These are phyloP conservation scores for Oropetium thomaeum DNA, from an alignment of 176 grass and related monocot species.

Conservation along the genomic window DNA sequence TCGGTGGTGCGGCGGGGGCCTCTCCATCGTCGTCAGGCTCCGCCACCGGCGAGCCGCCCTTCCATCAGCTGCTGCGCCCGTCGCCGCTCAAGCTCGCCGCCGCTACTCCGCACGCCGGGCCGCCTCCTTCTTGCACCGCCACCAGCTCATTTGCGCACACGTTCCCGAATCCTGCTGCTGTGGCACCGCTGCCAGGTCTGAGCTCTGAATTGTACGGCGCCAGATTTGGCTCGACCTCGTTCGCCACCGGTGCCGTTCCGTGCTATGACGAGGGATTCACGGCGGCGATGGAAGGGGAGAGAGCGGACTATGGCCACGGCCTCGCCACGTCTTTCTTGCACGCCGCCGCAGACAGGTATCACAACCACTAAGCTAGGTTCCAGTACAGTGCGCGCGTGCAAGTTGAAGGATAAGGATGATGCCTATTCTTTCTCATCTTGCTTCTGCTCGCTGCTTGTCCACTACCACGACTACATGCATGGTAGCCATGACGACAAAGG, in stretches of 20 bases:
- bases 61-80: slow-evolving; percentile 7
- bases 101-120: neutral
- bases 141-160: neutral
- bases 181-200: neutral
- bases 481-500: neutral
- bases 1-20: neutral
- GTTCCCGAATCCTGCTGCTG: neutral
- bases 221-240: neutral
- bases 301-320: neutral
- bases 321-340: slow-evolving; percentile 18
- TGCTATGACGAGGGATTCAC: neutral
- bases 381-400: no score
- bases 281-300: slow-evolving; percentile 3
- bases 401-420: neutral
- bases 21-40: neutral
- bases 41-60: neutral
- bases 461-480: neutral
- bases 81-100: slow-evolving; percentile 25
- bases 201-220: slow-evolving; percentile 4
- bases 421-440: neutral
- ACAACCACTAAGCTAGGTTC: neutral
- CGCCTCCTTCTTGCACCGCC: neutral
- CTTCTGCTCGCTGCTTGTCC: neutral
- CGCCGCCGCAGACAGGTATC: slow-evolving; percentile 11
- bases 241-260: neutral